Conservation (phyloP, 1,284 basidiomycete genomes). For the Coniophora puteana region DNA sequence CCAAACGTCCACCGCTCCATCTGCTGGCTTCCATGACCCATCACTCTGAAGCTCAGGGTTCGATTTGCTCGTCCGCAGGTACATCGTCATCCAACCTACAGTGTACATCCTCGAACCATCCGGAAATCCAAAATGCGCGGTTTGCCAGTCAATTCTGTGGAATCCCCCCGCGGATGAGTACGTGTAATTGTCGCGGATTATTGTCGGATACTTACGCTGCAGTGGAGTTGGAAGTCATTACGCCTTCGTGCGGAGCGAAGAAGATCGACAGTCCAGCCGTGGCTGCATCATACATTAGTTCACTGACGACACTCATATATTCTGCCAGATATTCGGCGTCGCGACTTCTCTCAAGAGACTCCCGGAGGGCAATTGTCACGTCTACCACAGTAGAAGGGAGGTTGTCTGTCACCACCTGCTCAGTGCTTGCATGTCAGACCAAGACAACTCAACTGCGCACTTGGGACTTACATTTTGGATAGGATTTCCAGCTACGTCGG, state of each 20-base stretch:
- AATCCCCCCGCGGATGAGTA: neutral
- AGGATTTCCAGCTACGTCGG: constrained; percentile 22
- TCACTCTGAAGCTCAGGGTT: constrained; percentile 21
- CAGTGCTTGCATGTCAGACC: neutral
- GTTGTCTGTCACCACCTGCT: constrained; percentile 13
- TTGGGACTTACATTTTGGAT: constrained; percentile 25
- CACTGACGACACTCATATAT: constrained; percentile 25
- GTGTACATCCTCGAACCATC: constrained; percentile 20
- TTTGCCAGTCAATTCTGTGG: constrained; percentile 24
- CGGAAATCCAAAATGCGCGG: constrained; percentile 28
- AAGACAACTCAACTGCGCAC: neutral
- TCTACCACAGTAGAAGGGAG: constrained; percentile 14
- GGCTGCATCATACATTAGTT: constrained; percentile 22
- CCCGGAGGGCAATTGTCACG: constrained; percentile 23
- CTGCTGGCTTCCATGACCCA: constrained; percentile 15
- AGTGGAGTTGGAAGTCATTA: constrained; percentile 28
- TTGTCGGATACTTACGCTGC: constrained; percentile 20
- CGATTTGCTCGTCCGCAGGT: constrained; percentile 27
- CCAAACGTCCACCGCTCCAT: constrained; percentile 18
- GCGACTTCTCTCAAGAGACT: constrained; percentile 18
- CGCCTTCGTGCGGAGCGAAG: constrained; percentile 15
- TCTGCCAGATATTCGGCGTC: constrained; percentile 17
- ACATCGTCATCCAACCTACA: constrained; percentile 17
- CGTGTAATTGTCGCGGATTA: neutral
- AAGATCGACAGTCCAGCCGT: constrained; percentile 20